phyloP scores from a whole-genome alignment of 768 basidiomycete species.

The Strobilomyces dryophilus region DNA sequence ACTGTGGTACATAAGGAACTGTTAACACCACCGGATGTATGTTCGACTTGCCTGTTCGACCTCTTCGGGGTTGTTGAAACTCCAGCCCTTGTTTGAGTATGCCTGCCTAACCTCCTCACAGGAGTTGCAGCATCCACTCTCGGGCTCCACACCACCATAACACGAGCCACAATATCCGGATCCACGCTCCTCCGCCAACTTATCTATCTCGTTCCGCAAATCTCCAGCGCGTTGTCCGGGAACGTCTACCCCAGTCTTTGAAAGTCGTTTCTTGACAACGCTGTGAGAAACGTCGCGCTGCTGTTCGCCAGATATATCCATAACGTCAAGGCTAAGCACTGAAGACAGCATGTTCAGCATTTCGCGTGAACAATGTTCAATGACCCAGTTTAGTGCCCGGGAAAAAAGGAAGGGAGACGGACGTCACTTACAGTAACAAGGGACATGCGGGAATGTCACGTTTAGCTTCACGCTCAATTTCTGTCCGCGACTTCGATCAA shows the following conservation, averaged over 20 bases:
- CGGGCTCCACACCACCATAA: slow-evolving; percentile 80
- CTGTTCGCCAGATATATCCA: slow-evolving; percentile 97
- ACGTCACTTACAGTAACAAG: slow-evolving; percentile 82
- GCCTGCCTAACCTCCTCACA: slow-evolving; percentile 93
- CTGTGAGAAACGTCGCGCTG: slow-evolving; percentile 91
- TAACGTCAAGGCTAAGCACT: slow-evolving; percentile 96
- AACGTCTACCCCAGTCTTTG: slow-evolving; percentile 54
- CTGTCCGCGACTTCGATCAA: slow-evolving; percentile 94
- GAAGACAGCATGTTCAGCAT: slow-evolving; percentile 2
- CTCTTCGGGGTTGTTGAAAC: slow-evolving; percentile 83
- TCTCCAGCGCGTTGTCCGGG: slow-evolving; percentile 53
- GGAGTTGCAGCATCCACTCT: slow-evolving; percentile 86
- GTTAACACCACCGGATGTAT: neutral
- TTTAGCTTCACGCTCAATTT: slow-evolving; percentile 90
- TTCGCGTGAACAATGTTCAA: neutral
- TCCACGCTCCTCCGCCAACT: slow-evolving; percentile 56
- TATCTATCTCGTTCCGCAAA: slow-evolving; percentile 85
- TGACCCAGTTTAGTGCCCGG: neutral
- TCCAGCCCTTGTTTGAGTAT: slow-evolving; percentile 93
- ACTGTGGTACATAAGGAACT: slow-evolving; percentile 44
- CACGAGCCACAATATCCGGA: slow-evolving; percentile 89
- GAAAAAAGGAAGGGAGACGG: neutral
- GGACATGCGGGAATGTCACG: slow-evolving; percentile 92
- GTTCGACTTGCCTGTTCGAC: slow-evolving; percentile 79
- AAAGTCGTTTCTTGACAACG: slow-evolving; percentile 77